Evolutionary conservation across 2,329 filamentous ascomycete genomes (phyloP).

Genomic region (Fonsecaea pugnacius): DNA sequence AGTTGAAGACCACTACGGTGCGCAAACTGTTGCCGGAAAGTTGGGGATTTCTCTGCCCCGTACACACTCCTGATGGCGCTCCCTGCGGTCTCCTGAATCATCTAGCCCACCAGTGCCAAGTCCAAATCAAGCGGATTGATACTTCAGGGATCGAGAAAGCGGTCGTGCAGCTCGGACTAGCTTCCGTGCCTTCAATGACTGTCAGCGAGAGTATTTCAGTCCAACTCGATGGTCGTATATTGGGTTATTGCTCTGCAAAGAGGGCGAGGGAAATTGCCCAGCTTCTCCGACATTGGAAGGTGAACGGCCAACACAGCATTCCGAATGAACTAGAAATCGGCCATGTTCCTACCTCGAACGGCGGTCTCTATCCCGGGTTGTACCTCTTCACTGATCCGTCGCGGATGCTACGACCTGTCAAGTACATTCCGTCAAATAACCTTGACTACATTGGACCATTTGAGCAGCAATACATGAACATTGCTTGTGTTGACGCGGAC

Average conservation of each 20-base stretch:
- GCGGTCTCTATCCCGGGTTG: constrained; percentile 93
- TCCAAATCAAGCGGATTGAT: constrained; percentile 76
- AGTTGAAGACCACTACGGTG: constrained; percentile 95
- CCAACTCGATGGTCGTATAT: constrained; percentile 84
- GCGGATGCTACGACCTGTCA: constrained; percentile 87
- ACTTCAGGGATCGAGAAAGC: constrained; percentile 74
- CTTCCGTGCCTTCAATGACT: constrained; percentile 74
- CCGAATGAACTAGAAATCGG: constrained; percentile 88
- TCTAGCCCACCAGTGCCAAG: constrained; percentile 89
- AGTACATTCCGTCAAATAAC: constrained; percentile 84
- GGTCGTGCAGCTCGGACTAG: constrained; percentile 78
- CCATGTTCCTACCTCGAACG: constrained; percentile 81
- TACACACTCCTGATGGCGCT: constrained; percentile 94
- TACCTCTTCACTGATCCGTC: constrained; percentile 89
- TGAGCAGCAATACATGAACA: constrained; percentile 98
- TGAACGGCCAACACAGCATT: constrained; percentile 78
- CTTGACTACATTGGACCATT: constrained; percentile 88
- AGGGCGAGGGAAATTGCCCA: constrained; percentile 82
- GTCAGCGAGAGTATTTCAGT: constrained; percentile 84
- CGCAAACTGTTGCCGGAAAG: constrained; percentile 94
- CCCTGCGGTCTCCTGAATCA: constrained; percentile 96
- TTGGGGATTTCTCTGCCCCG: constrained; percentile 97
- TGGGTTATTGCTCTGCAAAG: constrained; percentile 87
- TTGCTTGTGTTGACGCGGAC: constrained; percentile 87
- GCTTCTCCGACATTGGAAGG: constrained; percentile 92